Evolutionary conservation across 768 basidiomycete genomes (phyloP), one percentile per base, ranked within the genome.

Genomic region (Suillus sp.): DNA sequence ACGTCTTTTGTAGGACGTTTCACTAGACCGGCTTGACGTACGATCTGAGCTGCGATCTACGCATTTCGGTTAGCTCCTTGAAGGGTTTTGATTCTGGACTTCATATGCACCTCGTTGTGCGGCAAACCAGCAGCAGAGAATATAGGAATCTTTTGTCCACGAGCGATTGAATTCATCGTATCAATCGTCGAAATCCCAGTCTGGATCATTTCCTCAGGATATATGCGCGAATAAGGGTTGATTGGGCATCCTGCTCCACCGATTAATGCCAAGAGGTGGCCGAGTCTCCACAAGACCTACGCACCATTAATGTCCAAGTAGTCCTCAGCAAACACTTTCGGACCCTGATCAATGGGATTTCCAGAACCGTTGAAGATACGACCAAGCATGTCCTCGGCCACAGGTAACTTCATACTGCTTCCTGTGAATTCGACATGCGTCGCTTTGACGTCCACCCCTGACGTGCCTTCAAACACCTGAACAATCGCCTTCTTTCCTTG

Each of bases 201-300:
- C 78, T 99, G 97, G 67, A 99, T 99, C 97, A 99, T 99, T 80
- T 99, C 97, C 79, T 99, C 97, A 64, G 97, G 97, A 81, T 99
- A 99, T 80, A 98, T 99, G 75, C 97, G 95, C 66, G 93, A 93
- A 77, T 89, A 96, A 25, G 95, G 95, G 77, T 96, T 99, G 80
- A 99, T 99, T 50, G 97, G 97, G 5, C 95, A 96, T 65, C 96
- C 96, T 96, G 67, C 60, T 47, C 59, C 66, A 66, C 67, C 25
- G 14, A 27, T 62, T 64, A 71, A 65, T 65, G 67, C 57, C 38
- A 63, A 27, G 25, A 20, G 34, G 50, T 6, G 43, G 48, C 32
- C 38, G 57, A 30, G 63, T 56, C 25, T 48, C 25, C 14, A 48
- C 25, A 62, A 50, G 27, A 47, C 50, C 53, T 53, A 71, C 90